Evolutionary conservation across 2,329 filamentous ascomycete species (phyloP), one percentile per base, ranked within the genome.

Genomic region (Trichoderma simmonsii): DNA sequence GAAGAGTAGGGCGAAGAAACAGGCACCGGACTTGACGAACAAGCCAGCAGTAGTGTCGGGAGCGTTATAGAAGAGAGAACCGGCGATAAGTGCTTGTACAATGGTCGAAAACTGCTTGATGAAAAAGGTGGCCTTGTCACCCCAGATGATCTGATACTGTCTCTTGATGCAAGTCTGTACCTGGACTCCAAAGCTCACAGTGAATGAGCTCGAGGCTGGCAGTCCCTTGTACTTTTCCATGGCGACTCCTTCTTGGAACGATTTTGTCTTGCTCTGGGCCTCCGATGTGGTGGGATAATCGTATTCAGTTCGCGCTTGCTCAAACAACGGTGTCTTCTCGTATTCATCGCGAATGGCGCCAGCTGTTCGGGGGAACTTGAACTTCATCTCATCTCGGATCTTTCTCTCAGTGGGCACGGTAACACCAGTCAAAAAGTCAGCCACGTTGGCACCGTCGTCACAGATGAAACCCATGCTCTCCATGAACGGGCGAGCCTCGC

Each of bases 401-500:
- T 87, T 85, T 63, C 93, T 86, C 78, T 94, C 92, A 0, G 89
- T 90, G 1, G 91, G 88, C 0, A 90, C 89, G 0, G 88, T 91
- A 15, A 91, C 86, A 76, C 89, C 89, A 1, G 90, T 92, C 26
- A 92, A 78, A 79, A 84, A 93, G 76, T 93, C 91, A 6, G 86
- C 89, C 0, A 90, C 83, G 74, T 91, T 93, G 34, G 90, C 87
- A 6, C 88, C 87, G 6, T 89, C 85, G 0, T 84, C 83, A 75
- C 88, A 92, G 28, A 89, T 76, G 76, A 93, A 92, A 0, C 91
- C 91, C 1, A 90, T 80, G 0, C 83, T 79, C 76, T 92, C 89
- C 85, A 93, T 90, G 76, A 90, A 93, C 0, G 88, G 87, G 5
- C 84, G 81, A 0, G 91, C 91, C 73, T 90, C 83, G 6, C 84